A percentile compares a stretch with the other conserved stretches of the same genome.
Evolutionary conservation across 768 basidiomycete genomes (phyloP).

Genomic region (Suillus ampliporus): DNA sequence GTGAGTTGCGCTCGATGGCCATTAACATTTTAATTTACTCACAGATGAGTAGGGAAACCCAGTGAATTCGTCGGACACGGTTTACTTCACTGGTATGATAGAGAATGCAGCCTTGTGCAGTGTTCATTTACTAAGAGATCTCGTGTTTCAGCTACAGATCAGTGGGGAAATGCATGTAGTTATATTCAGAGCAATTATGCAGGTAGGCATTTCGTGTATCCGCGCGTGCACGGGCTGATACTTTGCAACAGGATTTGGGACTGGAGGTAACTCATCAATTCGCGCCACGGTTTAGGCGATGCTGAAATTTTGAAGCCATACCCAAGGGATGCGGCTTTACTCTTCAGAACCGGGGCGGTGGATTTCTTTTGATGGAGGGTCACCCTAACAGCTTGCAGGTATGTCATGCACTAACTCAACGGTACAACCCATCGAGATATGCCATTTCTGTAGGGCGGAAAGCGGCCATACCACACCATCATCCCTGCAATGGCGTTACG

Average conservation of each 20-base stretch:
- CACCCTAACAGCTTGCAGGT: slow-evolving; percentile 89
- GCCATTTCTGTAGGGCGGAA: slow-evolving; percentile 61
- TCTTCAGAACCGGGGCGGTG: slow-evolving; percentile 90
- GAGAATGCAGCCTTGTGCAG: not conserved
- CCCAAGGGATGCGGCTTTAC: slow-evolving; percentile 97
- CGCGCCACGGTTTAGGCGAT: too few species aligned
- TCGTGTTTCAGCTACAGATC: slow-evolving; percentile 67
- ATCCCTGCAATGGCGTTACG: slow-evolving; percentile 87
- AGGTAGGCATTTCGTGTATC: slow-evolving; percentile 46
- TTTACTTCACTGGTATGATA: slow-evolving; percentile 84
- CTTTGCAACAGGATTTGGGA: slow-evolving; percentile 76
- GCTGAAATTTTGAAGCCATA: slow-evolving; percentile 56
- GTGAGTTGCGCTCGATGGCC: slow-evolving; percentile 43
- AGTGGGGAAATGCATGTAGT: slow-evolving; percentile 91
- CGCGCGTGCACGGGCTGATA: slow-evolving; percentile 5
- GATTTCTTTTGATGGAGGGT: slow-evolving; percentile 77
- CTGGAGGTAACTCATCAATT: slow-evolving; percentile 58
- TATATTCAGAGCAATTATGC: slow-evolving; percentile 89
- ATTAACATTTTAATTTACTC: slow-evolving; percentile 15
- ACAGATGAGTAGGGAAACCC: slow-evolving; percentile 70
- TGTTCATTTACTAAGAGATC: slow-evolving; percentile 7
- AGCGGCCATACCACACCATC: slow-evolving; percentile 92
- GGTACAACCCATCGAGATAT: not conserved
- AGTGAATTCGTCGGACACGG: slow-evolving; percentile 87
- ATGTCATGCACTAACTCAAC: slow-evolving; percentile 10